A percentile compares a stretch with the other conserved stretches of the same genome.
phyloP scores from a whole-genome alignment of 139 green algal species.

The Chlorella ohadii region DNA sequence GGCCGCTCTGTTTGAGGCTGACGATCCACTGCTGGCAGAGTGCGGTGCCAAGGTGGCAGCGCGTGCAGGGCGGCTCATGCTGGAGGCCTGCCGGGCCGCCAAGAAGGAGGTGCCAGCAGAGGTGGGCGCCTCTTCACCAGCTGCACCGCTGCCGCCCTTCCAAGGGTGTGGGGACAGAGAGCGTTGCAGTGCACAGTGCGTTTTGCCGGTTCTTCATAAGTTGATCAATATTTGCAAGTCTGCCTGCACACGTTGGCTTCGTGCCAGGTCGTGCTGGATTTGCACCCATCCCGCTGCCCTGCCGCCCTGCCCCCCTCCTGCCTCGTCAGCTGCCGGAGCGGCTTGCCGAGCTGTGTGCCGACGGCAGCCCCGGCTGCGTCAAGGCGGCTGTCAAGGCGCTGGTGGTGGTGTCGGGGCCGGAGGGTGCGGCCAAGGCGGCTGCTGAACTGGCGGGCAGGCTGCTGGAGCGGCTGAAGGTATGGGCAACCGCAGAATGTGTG shows the following conservation, averaged over 20 bases:
- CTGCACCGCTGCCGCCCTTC: neutral
- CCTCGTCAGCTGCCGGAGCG: neutral
- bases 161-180: no score
- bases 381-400: slow-evolving; percentile 48
- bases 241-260: no score
- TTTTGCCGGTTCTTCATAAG: no score
- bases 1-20: slow-evolving; percentile 33
- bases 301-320: neutral
- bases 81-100: neutral
- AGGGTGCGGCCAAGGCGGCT: slow-evolving; percentile 21
- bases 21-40: slow-evolving; percentile 36
- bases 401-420: slow-evolving; percentile 33
- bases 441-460: slow-evolving; percentile 48
- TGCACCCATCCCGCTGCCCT: no score
- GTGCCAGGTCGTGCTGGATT: no score
- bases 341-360: slow-evolving; percentile 27
- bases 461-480: slow-evolving; percentile 24
- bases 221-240: no score
- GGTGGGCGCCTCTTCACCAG: neutral
- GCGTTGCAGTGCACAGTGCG: no score
- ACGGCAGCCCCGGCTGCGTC: slow-evolving; percentile 1
- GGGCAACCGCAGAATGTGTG: neutral
- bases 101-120: neutral
- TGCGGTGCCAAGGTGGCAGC: slow-evolving; percentile 48
- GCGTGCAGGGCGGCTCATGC: slow-evolving; percentile 37